Base-by-base conservation (phyloP, 768 basidiomycete species). In the Udeniomyces megalosporus region DNA sequence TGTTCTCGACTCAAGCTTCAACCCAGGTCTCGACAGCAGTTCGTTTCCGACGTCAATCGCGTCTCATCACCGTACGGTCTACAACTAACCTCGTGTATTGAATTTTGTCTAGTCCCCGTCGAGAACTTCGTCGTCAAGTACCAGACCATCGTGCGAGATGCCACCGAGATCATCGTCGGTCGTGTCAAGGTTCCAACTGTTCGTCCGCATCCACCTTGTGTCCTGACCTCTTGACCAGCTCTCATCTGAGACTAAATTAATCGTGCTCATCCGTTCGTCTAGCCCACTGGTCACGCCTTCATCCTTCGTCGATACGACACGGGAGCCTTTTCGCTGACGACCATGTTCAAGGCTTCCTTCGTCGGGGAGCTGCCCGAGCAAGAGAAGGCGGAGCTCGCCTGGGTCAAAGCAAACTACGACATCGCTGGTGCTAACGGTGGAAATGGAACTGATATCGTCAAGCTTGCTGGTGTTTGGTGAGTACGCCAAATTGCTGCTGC, bases 261-360 rank as follows among this genome's bases (percentile, higher is more conserved):
- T 69, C 67, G 60, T 67, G 56, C 51, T 38, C 67, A 46, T 58
- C 61, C 44, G 31, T 2, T 20, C 22, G 34, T 42, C 5, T 42
- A 88, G 85, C 79, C 84, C 31, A 73, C 76, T 15, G 83, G 71
- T 35, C 91, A 96, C 74, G 89, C 92, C 26, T 96, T 95, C 72
- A 88, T 96, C 70, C 83, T 96, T 38, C 82, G 91, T 49, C 83
- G 92, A 59, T 91, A 86, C 68, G 92, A 96, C 74, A 93, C 91
- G 3, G 84, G 86, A 63, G 89, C 89, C 22, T 81, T 96, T 74
- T 86, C 84, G 66, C 80, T 91, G 11, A 93, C 91, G 11, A 93
- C 91, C 61, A 93, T 96, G 90, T 93, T 87, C 76, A 86, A 90
- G 62, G 90, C 90, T 8, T 89, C 89, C 0, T 96, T 89, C 73